These are phyloP conservation scores for Diversispora epigaea DNA, from an alignment of 192 early-diverging fungal genomes.

Conservation along the genomic window DNA sequence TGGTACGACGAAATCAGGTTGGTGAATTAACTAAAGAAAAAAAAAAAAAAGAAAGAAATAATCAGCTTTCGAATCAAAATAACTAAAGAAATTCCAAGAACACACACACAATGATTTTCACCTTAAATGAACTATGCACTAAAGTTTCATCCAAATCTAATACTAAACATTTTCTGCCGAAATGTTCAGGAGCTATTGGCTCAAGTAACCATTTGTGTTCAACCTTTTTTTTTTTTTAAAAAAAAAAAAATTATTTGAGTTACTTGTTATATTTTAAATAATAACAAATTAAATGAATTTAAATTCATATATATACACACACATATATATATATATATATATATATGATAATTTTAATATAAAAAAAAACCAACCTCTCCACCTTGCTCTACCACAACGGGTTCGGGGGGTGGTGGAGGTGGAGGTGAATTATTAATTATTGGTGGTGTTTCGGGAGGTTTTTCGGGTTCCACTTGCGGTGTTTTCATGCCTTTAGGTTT, in stretches of 20 bases:
- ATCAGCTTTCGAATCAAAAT: background rate
- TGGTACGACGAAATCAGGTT: conserved; percentile 90
- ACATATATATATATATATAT: no score
- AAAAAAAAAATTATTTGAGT: background rate
- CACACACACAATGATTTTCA: conserved; percentile 14
- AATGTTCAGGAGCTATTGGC: conserved; percentile 66
- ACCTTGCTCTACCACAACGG: no score
- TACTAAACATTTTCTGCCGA: conserved; percentile 87
- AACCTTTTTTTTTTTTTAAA: conserved; percentile 35
- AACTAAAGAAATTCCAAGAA: background rate
- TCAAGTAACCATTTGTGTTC: conserved; percentile 57
- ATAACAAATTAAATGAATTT: background rate
- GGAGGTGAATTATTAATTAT: no score
- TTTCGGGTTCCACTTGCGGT: background rate
- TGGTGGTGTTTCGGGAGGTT: background rate
- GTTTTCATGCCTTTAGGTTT: background rate
- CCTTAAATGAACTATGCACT: conserved; percentile 95
- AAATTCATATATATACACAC: background rate
- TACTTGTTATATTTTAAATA: background rate
- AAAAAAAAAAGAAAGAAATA: background rate
- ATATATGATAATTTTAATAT: no score
- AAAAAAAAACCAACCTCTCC: background rate
- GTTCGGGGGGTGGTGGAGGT: no score
- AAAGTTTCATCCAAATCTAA: conserved; percentile 97
- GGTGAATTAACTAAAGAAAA: conserved; percentile 44